Conservation (phyloP, 257 asterid species). For the Fraxinus excelsior region DNA sequence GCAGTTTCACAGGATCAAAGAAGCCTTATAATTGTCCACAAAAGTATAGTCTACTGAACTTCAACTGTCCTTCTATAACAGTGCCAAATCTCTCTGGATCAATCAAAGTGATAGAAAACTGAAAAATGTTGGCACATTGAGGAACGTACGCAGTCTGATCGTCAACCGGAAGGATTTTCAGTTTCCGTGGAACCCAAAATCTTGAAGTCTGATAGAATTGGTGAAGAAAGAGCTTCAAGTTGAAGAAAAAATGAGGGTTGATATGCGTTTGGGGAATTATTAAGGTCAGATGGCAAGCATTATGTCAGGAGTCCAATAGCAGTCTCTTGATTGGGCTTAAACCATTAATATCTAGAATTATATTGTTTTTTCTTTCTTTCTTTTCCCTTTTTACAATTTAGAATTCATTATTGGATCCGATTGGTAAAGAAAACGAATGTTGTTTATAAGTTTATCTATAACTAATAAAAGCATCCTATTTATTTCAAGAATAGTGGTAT, state of each 20-base stretch:
- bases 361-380: background rate
- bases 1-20: background rate
- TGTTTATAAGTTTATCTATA: background rate
- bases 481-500: too few relatives aligned
- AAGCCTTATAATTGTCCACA: background rate
- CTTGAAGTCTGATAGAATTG: slow-evolving; percentile 42
- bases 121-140: slow-evolving; percentile 52
- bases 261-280: slow-evolving; percentile 44
- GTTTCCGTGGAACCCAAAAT: slow-evolving; percentile 37
- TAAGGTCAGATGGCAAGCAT: slow-evolving; percentile 55
- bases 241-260: slow-evolving; percentile 22
- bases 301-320: slow-evolving; percentile 52
- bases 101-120: slow-evolving; percentile 33
- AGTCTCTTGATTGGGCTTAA: slow-evolving; percentile 14
- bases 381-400: too few relatives aligned
- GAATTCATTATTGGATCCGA: background rate
- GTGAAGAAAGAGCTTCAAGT: slow-evolving; percentile 46
- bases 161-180: slow-evolving; percentile 31
- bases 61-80: slow-evolving; percentile 57
- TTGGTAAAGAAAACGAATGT: background rate
- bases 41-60: slow-evolving; percentile 22
- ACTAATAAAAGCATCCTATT: too few relatives aligned
- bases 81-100: slow-evolving; percentile 20
- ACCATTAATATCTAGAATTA: background rate
- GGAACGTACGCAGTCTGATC: slow-evolving; percentile 38